These are phyloP conservation scores for Paracorniculantispora psalliotae DNA, from an alignment of 2,329 filamentous ascomycete genomes.

Conservation along the genomic window DNA sequence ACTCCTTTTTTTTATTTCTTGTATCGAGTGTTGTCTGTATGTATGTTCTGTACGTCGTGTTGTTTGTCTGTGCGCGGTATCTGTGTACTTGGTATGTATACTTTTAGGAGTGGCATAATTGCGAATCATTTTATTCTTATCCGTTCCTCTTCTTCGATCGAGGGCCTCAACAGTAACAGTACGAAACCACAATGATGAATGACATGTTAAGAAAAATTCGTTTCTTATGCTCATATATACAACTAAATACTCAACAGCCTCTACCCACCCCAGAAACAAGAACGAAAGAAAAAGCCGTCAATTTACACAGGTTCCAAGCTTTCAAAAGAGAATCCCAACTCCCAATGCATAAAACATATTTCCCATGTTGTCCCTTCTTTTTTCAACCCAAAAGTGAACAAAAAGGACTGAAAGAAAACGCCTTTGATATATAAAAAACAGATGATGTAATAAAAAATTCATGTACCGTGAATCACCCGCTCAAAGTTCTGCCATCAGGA, in stretches of 20 bases:
- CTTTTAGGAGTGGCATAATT: background rate
- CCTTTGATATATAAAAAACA: conserved; percentile 4
- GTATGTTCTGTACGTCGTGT: background rate
- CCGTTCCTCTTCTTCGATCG: background rate
- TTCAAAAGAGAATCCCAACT: background rate
- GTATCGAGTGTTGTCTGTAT: background rate
- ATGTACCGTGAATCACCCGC: conserved; percentile 1
- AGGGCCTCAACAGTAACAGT: too few relatives aligned
- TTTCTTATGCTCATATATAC: conserved; percentile 1
- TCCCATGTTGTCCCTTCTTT: too few relatives aligned
- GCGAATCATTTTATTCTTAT: background rate
- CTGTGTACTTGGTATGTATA: background rate
- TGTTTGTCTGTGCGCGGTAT: too few relatives aligned
- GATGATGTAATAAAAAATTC: conserved; percentile 3
- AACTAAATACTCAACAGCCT: background rate
- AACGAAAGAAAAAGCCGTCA: background rate
- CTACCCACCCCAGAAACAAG: background rate
- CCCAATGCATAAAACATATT: background rate
- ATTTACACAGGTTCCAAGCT: background rate
- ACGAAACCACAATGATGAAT: too few relatives aligned
- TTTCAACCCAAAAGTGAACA: background rate
- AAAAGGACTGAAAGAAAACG: background rate
- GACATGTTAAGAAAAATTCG: background rate
- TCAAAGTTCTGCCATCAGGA: too few relatives aligned
- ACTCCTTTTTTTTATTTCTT: background rate